A percentile compares a stretch with the other conserved stretches of the same genome.
These are phyloP conservation scores for Aristolochia fimbriata DNA, from an alignment of 164 flowering plant genomes.

Conservation along the genomic window DNA sequence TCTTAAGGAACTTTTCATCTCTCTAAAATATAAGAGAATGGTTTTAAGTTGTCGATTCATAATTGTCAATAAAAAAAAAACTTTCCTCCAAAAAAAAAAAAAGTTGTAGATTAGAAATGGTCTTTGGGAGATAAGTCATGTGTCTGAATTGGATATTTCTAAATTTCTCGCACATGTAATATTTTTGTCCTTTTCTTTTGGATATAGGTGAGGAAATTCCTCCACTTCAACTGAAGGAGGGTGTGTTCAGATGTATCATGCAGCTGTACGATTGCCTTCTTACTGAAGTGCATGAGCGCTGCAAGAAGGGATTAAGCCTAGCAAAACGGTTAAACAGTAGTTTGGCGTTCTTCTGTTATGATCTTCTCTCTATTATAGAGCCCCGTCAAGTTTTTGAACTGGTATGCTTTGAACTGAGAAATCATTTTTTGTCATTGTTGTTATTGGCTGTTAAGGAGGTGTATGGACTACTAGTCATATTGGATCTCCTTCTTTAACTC, in stretches of 20 bases:
- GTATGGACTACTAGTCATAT: too few species aligned
- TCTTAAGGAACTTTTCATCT: too few species aligned
- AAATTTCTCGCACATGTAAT: background rate
- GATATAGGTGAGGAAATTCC: slow-evolving; percentile 86
- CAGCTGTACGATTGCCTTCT: slow-evolving; percentile 97
- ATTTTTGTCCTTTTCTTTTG: background rate
- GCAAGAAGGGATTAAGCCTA: slow-evolving; percentile 91
- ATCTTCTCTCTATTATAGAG: slow-evolving; percentile 84
- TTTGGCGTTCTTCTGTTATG: slow-evolving; percentile 96
- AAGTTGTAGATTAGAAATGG: too few species aligned
- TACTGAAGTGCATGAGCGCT: slow-evolving; percentile 97
- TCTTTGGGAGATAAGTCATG: too few species aligned
- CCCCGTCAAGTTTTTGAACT: slow-evolving; percentile 99
- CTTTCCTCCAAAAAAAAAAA: too few species aligned
- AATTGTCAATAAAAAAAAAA: too few species aligned
- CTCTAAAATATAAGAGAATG: too few species aligned
- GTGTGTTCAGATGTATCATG: slow-evolving; percentile 92
- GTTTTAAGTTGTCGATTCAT: too few species aligned
- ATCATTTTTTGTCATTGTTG: too few species aligned
- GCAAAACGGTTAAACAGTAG: slow-evolving; percentile 96
- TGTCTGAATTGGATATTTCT: background rate
- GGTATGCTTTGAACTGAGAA: slow-evolving; percentile 32
- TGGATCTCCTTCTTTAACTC: too few species aligned
- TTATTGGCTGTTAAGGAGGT: too few species aligned
- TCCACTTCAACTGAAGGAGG: slow-evolving; percentile 94